Evolutionary conservation across 192 early-diverging fungal species (phyloP).

Genomic region (Mycoemilia scoparia): DNA sequence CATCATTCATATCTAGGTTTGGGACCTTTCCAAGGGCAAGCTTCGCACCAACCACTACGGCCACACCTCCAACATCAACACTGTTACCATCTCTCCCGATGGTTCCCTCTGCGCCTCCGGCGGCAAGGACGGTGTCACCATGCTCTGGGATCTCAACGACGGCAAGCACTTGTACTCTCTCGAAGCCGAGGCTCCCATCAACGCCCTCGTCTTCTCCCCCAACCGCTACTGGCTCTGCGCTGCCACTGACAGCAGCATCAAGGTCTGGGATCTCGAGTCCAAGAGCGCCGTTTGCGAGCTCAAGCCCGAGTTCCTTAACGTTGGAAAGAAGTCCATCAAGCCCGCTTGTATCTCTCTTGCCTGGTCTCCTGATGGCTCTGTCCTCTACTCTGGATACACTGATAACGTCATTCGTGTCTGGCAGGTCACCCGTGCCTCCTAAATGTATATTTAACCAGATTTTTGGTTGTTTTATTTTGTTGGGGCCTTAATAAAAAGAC

Average conservation of each 20-base stretch:
- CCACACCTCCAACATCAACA: constrained; percentile 95
- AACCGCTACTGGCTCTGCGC: constrained; percentile 99
- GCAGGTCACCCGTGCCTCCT: constrained; percentile 49
- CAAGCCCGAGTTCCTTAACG: constrained; percentile 47
- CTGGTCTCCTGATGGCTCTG: constrained; percentile 96
- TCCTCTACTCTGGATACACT: constrained; percentile 96
- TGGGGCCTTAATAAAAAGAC: too few species aligned
- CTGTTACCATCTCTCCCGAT: constrained; percentile 97
- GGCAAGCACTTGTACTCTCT: constrained; percentile 99
- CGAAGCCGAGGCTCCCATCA: constrained; percentile 87
- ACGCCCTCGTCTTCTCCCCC: constrained; percentile 96
- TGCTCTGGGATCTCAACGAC: constrained; percentile 99
- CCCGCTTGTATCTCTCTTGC: constrained; percentile 91
- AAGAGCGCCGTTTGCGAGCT: constrained; percentile 94
- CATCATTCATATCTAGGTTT: constrained; percentile 46
- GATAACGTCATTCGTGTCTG: constrained; percentile 73
- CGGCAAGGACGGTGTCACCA: constrained; percentile 96
- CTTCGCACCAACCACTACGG: constrained; percentile 98
- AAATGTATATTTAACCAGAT: too few species aligned
- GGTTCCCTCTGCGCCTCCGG: constrained; percentile 99
- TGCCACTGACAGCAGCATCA: constrained; percentile 86
- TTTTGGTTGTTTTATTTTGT: too few species aligned
- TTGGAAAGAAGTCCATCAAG: constrained; percentile 53
- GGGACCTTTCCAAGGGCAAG: constrained; percentile 98
- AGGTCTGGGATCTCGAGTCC: constrained; percentile 99